Evolutionary conservation across 2,329 filamentous ascomycete genomes (phyloP), one percentile per base, ranked within the genome.

Genomic region (Cadophora gregata): DNA sequence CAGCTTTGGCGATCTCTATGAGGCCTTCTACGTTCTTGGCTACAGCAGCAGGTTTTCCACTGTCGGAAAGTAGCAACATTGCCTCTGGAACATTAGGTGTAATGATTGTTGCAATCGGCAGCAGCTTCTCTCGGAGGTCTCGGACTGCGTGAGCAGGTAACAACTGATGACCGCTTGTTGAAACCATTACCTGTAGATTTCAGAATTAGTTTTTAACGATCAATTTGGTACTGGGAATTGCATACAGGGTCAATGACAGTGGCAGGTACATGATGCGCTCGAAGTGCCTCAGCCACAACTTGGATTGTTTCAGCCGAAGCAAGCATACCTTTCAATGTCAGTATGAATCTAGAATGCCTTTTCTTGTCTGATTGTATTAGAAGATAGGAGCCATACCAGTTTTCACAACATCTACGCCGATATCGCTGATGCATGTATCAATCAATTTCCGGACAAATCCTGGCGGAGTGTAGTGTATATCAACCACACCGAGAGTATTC

Each of bases 341-440:
- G 69, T 67, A 55, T 56, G 12, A n/a, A n/a, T 29, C 2, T 21
- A 24, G n/a, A 31, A 16, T n/a, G 5, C 10, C 19, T 19, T 38
- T 12, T 36, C n/a, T n/a, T n/a, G n/a, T n/a, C n/a, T n/a, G n/a
- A n/a, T n/a, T n/a, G n/a, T 31, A 25, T 42, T 36, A 14, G 63
- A 51, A 21, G 59, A 16, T 19, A 48, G 10, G 27, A 63, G 24
- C 78, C 82, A 73, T 78, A 96, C 93, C 95, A 58, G 93, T 94
- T 80, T 97, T 98, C 71, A 98, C 88, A 56, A 97, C 93, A 82
- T 97, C 93, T 3, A 92, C 89, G 3, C 90, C 91, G 68, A 98
- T 87, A 80, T 98, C 96, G 53, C 89, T 88, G 59, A 97, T 83
- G 38, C 91, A 93, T 27, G 92, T 90, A 80, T 95, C 90, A 67